A percentile compares a stretch with the other conserved stretches of the same genome.
phyloP scores from a whole-genome alignment of 768 basidiomycete genomes.

The Mycena rebaudengoi region DNA sequence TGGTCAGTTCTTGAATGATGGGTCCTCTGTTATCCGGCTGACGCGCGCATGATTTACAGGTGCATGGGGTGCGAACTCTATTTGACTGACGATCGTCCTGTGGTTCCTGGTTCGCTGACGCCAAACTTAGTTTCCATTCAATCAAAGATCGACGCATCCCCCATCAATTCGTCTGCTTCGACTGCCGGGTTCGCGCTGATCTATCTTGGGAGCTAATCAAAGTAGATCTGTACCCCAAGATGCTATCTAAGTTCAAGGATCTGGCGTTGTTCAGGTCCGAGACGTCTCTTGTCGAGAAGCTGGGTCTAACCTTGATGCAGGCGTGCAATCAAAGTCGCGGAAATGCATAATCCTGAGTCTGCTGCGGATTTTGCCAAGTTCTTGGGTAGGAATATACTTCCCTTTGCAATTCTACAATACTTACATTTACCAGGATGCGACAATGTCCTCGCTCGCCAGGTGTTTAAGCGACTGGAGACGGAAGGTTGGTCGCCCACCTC shows the following conservation, averaged over 20 bases:
- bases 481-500: constrained; percentile 63
- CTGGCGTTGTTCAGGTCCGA: constrained; percentile 75
- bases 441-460: constrained; percentile 61
- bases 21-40: neutral
- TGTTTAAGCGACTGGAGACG: constrained; percentile 73
- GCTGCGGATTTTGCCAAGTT: constrained; percentile 63
- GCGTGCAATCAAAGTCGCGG: constrained; percentile 75
- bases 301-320: constrained; percentile 40
- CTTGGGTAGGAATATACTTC: constrained; percentile 67
- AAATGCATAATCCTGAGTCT: constrained; percentile 53
- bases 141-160: constrained; percentile 66
- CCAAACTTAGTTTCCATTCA: constrained; percentile 64
- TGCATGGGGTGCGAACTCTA: constrained; percentile 52
- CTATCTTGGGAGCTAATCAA: constrained; percentile 76
- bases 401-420: neutral
- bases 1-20: constrained; percentile 66
- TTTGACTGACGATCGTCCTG: neutral
- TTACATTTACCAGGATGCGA: constrained; percentile 54
- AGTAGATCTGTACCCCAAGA: constrained; percentile 60
- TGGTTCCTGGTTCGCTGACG: constrained; percentile 1
- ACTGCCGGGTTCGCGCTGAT: constrained; percentile 75
- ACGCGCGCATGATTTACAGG: constrained; percentile 32
- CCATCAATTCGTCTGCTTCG: constrained; percentile 71
- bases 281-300: neutral
- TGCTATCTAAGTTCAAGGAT: constrained; percentile 72